Evolutionary conservation across 306 rosid species (phyloP), one percentile per base, ranked within the genome.

Genomic region (Albizia julibrissin): DNA sequence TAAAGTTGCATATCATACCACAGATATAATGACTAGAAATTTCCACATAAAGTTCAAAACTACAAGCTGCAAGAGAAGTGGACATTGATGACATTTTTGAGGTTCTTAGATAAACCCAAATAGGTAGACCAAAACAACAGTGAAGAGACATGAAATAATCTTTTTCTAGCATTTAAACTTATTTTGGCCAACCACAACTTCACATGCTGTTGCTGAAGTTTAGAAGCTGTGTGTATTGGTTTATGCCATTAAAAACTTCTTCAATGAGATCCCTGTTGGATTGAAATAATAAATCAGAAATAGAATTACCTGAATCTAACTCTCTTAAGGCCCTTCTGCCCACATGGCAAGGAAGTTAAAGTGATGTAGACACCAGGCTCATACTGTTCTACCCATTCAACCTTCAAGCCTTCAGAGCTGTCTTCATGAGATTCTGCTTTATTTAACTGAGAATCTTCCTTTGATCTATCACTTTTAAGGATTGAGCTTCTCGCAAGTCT

Each of bases 351-450:
- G 56, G 69, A 72, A 77, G 89, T 87, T n/a, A 94, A 83, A 64
- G 98, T 92, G 71, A 94, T 84, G 83, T 91, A 89, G 24, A 92
- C 98, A 44, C 98, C 98, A 50, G 91, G 85, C 83, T 89, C 95
- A 85, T 86, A 87, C 72, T 92, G 93, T 71, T 89, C 95, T 16
- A 92, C 91, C 94, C 92, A 91, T 86, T 94, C 95, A 11, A 5
- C 85, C 74, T 88, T 88, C 81, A 71, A 77, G 40, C 74, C 59
- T 50, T 87, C 69, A 22, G 75, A 80, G 80, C 73, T 87, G 50
- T 84, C 90, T 52, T 80, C 77, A 19, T 64, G 85, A 31, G 87
- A 12, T 80, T 84, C 90, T 43, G 83, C 76, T 44, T 40, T 74
- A 52, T 52, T 72, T 52, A 43, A 61, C 72, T 75, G 80, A 4